A percentile compares a stretch with the other conserved stretches of the same genome.
Evolutionary conservation across 2,329 filamentous ascomycete species (phyloP).

Genomic region (Talaromyces islandicus): DNA sequence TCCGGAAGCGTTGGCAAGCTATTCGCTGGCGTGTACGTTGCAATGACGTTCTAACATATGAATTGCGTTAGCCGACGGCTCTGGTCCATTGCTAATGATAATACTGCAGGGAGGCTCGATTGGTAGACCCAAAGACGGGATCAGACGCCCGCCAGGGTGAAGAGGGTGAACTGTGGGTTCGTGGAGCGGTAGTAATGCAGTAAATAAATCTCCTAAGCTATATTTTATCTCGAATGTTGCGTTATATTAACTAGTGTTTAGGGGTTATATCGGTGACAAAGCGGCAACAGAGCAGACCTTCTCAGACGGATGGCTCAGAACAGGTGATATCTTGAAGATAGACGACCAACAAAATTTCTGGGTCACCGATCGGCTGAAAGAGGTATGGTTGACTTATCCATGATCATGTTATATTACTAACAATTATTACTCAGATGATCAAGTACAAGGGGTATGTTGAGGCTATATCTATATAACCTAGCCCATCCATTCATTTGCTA

Average conservation of each 20-base stretch:
- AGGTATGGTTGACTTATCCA: conserved; percentile 9
- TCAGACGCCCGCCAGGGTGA: conserved; percentile 12
- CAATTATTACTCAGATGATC: conserved; percentile 12
- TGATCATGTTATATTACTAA: not conserved
- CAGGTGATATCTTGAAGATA: conserved; percentile 16
- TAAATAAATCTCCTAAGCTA: not conserved
- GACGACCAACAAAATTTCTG: conserved; percentile 16
- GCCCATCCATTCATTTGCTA: not conserved
- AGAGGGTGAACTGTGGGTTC: conserved; percentile 17
- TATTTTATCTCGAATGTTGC: no score
- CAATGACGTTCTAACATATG: not conserved
- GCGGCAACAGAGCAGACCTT: conserved; percentile 15
- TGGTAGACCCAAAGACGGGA: conserved; percentile 15
- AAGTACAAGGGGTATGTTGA: conserved; percentile 17
- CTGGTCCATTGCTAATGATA: not conserved
- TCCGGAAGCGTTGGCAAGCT: conserved; percentile 16
- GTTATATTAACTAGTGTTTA: not conserved
- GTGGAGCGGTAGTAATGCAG: conserved; percentile 16
- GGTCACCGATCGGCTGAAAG: conserved; percentile 18
- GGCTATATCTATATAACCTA: not conserved
- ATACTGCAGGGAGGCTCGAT: conserved; percentile 12
- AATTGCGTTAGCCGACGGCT: no score
- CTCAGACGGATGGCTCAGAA: conserved; percentile 15
- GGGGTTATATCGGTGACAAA: conserved; percentile 15
- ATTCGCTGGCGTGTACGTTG: conserved; percentile 11